These are phyloP conservation scores for Pouteria glomerata DNA, from an alignment of 148 eudicot genomes.

Conservation along the genomic window DNA sequence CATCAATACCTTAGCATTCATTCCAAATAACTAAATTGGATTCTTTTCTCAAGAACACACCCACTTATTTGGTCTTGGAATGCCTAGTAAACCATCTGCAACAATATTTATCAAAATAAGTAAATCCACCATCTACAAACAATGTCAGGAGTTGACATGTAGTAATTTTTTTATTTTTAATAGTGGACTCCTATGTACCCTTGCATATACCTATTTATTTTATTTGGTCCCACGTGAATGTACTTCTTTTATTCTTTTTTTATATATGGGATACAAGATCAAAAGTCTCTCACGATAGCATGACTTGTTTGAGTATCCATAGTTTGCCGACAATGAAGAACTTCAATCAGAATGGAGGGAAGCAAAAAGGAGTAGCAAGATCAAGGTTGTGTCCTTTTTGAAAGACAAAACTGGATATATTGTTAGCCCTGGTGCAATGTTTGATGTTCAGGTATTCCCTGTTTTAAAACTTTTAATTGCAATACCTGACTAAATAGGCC, in stretches of 20 bases:
- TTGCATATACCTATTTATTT: not conserved
- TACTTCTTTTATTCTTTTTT: not conserved
- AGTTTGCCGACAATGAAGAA: slow-evolving; percentile 69
- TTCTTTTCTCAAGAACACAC: not conserved
- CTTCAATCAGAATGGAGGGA: slow-evolving; percentile 74
- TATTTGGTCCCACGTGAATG: not conserved
- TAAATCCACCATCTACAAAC: not conserved
- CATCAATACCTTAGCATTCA: not conserved
- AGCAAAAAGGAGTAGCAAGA: slow-evolving; percentile 62
- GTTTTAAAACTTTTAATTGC: not conserved
- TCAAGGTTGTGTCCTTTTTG: slow-evolving; percentile 57
- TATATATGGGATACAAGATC: not conserved
- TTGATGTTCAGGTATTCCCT: slow-evolving; percentile 62
- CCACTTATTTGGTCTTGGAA: not conserved
- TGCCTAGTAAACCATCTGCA: not conserved
- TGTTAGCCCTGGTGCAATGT: slow-evolving; percentile 77
- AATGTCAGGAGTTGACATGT: not conserved
- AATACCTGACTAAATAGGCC: no score
- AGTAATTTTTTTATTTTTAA: not conserved
- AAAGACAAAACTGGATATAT: slow-evolving; percentile 65
- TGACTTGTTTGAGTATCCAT: slow-evolving; percentile 1
- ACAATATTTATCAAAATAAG: no score
- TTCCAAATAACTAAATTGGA: not conserved
- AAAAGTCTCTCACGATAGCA: not conserved
- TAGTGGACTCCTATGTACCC: not conserved